These are phyloP conservation scores for Cutaneotrichosporon cavernicola DNA, from an alignment of 1,284 basidiomycete species.

Conservation along the genomic window DNA sequence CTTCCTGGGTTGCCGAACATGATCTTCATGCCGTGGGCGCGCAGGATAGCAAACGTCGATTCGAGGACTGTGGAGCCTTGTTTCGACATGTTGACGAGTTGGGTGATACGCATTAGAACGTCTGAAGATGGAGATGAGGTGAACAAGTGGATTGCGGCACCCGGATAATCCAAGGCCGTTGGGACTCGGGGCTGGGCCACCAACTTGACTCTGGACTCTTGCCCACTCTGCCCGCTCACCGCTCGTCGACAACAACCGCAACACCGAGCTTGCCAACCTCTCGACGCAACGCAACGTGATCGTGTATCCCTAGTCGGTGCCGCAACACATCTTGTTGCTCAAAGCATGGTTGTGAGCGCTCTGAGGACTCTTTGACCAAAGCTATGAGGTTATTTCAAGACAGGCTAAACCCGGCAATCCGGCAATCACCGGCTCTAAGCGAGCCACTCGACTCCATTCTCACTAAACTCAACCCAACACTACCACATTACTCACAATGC, in stretches of 20 bases:
- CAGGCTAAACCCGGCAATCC: neutral
- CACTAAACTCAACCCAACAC: neutral
- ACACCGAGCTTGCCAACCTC: too few relatives aligned
- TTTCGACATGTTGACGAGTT: neutral
- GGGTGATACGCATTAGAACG: neutral
- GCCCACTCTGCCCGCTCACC: too few relatives aligned
- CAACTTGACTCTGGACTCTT: too few relatives aligned
- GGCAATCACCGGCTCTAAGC: neutral
- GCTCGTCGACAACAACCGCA: too few relatives aligned
- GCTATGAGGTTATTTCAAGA: too few relatives aligned
- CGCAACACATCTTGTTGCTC: too few relatives aligned
- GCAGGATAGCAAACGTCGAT: constrained; percentile 9
- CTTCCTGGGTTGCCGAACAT: constrained; percentile 25
- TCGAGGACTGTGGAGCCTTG: constrained; percentile 5
- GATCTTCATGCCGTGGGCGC: constrained; percentile 12
- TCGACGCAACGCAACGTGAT: too few relatives aligned
- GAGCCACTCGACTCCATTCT: neutral
- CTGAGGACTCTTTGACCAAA: too few relatives aligned
- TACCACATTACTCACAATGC: neutral
- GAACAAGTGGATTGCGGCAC: neutral
- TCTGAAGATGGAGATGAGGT: neutral
- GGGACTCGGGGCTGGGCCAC: too few relatives aligned
- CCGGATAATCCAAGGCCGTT: neutral
- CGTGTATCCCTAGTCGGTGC: neutral
- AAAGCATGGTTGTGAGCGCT: too few relatives aligned